Evolutionary conservation across 768 basidiomycete genomes (phyloP).

Genomic region (Vararia minispora): DNA sequence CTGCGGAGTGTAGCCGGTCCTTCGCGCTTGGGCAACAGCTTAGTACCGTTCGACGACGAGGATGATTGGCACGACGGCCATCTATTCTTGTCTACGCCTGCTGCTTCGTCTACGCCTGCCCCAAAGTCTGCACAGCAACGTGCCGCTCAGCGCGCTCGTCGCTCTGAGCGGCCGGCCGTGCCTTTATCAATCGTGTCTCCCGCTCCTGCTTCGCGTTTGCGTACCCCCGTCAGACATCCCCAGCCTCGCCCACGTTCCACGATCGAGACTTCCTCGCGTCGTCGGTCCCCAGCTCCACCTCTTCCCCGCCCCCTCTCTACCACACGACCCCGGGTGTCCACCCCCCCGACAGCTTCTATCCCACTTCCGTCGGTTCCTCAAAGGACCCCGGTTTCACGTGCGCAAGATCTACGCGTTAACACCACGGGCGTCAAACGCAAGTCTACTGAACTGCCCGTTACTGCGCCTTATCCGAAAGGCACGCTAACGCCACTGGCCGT

Average conservation of each 20-base stretch:
- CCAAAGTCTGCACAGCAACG: background rate
- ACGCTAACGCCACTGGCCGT: slow-evolving; percentile 13
- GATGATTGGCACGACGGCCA: slow-evolving; percentile 13
- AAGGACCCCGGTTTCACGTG: background rate
- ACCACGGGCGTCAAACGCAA: slow-evolving; percentile 13
- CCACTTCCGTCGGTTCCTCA: background rate
- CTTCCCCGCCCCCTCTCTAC: background rate
- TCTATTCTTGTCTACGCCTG: slow-evolving; percentile 8
- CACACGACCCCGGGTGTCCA: background rate
- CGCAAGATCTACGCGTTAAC: background rate
- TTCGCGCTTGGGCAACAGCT: background rate
- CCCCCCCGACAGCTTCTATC: background rate
- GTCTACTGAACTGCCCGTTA: slow-evolving; percentile 11
- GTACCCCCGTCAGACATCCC: background rate
- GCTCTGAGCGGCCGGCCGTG: too few relatives aligned
- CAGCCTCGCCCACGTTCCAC: background rate
- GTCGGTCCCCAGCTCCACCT: background rate
- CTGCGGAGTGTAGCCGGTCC: background rate
- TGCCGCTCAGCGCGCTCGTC: slow-evolving; percentile 4
- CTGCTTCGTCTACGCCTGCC: slow-evolving; percentile 4
- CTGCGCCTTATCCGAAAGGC: slow-evolving; percentile 12
- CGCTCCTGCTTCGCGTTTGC: too few relatives aligned
- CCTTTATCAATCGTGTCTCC: too few relatives aligned
- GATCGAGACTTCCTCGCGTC: background rate
- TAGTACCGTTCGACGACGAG: slow-evolving; percentile 3